These are phyloP conservation scores for Aureobasidium sp. DNA, from an alignment of 2,329 filamentous ascomycete genomes.

Conservation along the genomic window DNA sequence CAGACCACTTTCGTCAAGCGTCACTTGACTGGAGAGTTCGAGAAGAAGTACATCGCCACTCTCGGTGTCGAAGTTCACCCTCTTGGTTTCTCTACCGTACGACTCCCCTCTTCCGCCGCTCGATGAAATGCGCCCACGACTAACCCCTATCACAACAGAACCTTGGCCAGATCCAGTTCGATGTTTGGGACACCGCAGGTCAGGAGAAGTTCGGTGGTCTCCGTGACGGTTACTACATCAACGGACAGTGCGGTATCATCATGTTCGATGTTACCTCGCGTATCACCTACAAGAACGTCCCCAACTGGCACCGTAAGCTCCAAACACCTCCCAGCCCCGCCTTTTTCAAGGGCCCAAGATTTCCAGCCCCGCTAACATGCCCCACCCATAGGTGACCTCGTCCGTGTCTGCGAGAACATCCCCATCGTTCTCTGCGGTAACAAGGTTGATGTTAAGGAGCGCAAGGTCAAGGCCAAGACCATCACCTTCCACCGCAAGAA, in stretches of 20 bases:
- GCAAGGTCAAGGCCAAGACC: conserved; percentile 99
- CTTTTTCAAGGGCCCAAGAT: neutral
- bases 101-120: neutral
- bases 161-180: conserved; percentile 94
- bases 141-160: conserved; percentile 49
- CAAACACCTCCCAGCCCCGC: neutral
- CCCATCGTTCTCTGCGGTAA: conserved; percentile 97
- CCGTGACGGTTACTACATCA: conserved; percentile 99
- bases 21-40: conserved; percentile 98
- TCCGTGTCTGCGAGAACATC: conserved; percentile 98
- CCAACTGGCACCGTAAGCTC: conserved; percentile 98
- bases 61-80: conserved; percentile 99
- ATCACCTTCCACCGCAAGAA: conserved; percentile 99
- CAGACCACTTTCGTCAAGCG: conserved; percentile 99
- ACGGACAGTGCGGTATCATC: conserved; percentile 99
- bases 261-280: conserved; percentile 99
- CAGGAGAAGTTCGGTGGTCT: conserved; percentile 99
- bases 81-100: conserved; percentile 94
- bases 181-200: conserved; percentile 98
- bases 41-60: conserved; percentile 99
- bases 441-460: conserved; percentile 99
- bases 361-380: conserved; percentile 2
- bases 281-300: conserved; percentile 99
- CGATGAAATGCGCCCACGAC: conserved; percentile 14
- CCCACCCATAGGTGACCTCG: conserved; percentile 68